Evolutionary conservation across 2,329 filamentous ascomycete species (phyloP), one percentile per base, ranked within the genome.

Genomic region (Sporothrix mexicana): DNA sequence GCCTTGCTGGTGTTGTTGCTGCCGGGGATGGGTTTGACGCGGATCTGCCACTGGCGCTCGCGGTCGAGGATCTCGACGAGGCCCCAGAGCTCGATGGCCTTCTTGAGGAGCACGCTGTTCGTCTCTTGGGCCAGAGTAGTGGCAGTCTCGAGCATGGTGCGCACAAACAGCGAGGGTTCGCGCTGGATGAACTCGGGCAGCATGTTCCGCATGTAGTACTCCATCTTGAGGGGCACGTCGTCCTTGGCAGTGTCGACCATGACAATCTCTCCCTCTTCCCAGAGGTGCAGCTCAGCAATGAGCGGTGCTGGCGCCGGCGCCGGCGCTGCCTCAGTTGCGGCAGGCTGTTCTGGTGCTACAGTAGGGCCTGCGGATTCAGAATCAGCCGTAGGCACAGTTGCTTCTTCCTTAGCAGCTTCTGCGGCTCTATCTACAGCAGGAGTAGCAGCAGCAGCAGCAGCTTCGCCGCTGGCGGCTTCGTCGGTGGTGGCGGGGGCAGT

Each of bases 61-160:
- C 88, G 85, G 78, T 91, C 89, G 73, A 91, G 88, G 62, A 90
- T 88, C 78, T 91, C 89, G 4, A 91, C 88, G 5, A 90, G 83
- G 0, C 88, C 87, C 89, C 89, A 91, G 1, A 91, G 83, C 78
- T 91, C 88, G 4, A 91, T 82, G 1, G 88, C 87, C 73, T 87
- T 85, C 70, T 84, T 84, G 7, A 91, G 81, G 13, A 90, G 80
- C 72, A 87, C 84, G 74, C 90, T 87, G 49, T 84, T 82, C 7
- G 84, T 85, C 64, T 84, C 79, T 51, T 82, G 81, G 0, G 86
- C 86, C n/a, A 86, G 78, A 45, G 80, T 77, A 23, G 81, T 78
- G 10, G 85, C 85, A 7, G 85, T 85, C 66, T 87, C 84, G 45
- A 91, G 82, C 1, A 88, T 90, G 23, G 87, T 83, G 12, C 85